Conservation (phyloP, 2,329 filamentous ascomycete genomes). For the Colletotrichum tanaceti region DNA sequence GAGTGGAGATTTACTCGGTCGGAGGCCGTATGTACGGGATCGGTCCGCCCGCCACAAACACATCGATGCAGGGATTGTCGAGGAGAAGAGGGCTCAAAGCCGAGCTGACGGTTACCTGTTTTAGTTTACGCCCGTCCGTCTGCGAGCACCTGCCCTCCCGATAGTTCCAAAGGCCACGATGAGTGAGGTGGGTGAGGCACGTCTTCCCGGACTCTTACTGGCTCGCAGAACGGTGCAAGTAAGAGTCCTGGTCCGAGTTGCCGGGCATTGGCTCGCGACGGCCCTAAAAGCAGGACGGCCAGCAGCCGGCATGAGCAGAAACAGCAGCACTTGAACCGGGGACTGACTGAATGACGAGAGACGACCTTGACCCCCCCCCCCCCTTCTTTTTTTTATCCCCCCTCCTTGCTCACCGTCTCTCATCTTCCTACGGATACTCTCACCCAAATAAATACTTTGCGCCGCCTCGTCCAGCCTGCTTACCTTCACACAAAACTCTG, state of each 20-base stretch:
- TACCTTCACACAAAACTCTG: constrained; percentile 19
- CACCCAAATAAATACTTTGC: constrained; percentile 36
- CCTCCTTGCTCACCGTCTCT: background rate
- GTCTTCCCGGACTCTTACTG: background rate
- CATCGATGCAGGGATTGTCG: too few relatives aligned
- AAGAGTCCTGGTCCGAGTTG: constrained; percentile 22
- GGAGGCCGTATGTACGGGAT: too few relatives aligned
- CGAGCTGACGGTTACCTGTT: constrained; percentile 35
- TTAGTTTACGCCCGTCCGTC: constrained; percentile 13
- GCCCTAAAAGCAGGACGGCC: constrained; percentile 20
- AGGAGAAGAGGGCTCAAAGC: too few relatives aligned
- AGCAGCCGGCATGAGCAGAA: constrained; percentile 4
- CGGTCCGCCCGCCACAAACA: too few relatives aligned
- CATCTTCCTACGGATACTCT: background rate
- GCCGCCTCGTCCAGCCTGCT: constrained; percentile 37
- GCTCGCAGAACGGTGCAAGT: constrained; percentile 9
- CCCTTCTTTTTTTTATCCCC: background rate
- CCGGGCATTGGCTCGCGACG: constrained; percentile 19
- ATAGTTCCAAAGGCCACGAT: background rate
- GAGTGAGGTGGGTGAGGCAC: constrained; percentile 10
- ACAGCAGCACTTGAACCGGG: background rate
- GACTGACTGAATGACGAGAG: background rate
- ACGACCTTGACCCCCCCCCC: constrained; percentile 13
- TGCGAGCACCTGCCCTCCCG: background rate
- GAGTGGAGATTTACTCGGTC: constrained; percentile 11